Conservation (phyloP, 169 alveolate genomes). For the Toxoplasma gondii region DNA sequence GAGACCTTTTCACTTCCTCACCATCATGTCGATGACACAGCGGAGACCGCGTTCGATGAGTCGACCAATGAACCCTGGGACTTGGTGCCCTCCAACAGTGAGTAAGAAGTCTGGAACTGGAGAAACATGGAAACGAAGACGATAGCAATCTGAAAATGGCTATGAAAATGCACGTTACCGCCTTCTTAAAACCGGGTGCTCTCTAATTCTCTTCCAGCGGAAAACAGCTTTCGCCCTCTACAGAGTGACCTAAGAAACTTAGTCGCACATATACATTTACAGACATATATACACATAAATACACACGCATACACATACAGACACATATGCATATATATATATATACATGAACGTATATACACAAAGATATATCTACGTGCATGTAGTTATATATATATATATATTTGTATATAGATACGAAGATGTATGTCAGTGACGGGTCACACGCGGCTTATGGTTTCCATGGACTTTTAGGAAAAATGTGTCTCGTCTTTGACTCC, state of each 20-base stretch:
- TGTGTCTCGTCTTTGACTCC: too few relatives aligned
- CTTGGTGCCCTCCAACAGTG: neutral
- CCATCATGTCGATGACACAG: neutral
- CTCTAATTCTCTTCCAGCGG: too few relatives aligned
- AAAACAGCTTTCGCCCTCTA: neutral
- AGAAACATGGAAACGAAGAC: too few relatives aligned
- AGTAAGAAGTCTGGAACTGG: slow-evolving; percentile 23
- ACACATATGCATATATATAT: neutral
- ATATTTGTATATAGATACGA: too few relatives aligned
- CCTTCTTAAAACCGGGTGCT: too few relatives aligned
- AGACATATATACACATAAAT: neutral
- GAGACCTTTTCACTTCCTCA: neutral
- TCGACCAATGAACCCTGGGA: slow-evolving; percentile 17
- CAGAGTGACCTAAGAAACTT: neutral
- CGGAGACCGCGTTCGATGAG: neutral
- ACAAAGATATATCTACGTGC: neutral
- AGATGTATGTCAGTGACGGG: too few relatives aligned
- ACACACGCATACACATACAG: neutral
- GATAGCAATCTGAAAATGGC: too few relatives aligned
- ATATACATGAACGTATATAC: neutral
- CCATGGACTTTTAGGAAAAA: too few relatives aligned
- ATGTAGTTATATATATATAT: neutral
- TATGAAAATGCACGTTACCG: too few relatives aligned
- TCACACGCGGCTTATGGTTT: too few relatives aligned
- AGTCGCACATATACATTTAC: neutral